A percentile compares a stretch with the other conserved stretches of the same genome.
These are phyloP conservation scores for Exophiala aquamarina DNA, from an alignment of 2,329 filamentous ascomycete species.

Conservation along the genomic window DNA sequence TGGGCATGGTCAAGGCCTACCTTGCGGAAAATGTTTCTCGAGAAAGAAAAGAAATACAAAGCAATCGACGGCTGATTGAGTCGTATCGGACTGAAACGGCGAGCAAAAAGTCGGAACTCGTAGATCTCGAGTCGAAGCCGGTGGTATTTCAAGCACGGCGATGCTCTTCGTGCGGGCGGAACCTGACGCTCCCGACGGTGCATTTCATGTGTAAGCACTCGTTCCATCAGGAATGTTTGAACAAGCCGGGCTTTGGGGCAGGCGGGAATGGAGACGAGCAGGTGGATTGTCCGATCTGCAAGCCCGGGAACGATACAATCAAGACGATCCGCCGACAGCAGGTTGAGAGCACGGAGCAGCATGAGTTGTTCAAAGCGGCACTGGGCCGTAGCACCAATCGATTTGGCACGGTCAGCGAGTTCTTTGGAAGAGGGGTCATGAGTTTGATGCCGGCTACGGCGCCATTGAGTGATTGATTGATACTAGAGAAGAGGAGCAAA, in stretches of 20 bases:
- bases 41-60: constrained; percentile 80
- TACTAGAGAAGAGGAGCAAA: no score
- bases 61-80: constrained; percentile 77
- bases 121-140: constrained; percentile 74
- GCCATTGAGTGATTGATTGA: constrained; percentile 11
- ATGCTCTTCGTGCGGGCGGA: constrained; percentile 76
- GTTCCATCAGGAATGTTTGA: constrained; percentile 90
- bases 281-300: constrained; percentile 83
- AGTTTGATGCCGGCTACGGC: constrained; percentile 29
- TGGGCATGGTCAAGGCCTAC: constrained; percentile 96
- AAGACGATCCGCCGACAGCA: constrained; percentile 83
- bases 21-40: constrained; percentile 83
- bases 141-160: constrained; percentile 87
- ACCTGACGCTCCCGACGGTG: constrained; percentile 82
- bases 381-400: constrained; percentile 68
- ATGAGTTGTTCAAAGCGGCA: constrained; percentile 85
- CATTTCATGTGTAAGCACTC: constrained; percentile 97
- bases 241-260: constrained; percentile 40
- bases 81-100: constrained; percentile 84
- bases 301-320: constrained; percentile 81
- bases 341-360: constrained; percentile 78
- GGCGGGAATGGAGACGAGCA: constrained; percentile 57
- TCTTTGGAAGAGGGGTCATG: constrained; percentile 95
- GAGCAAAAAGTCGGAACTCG: constrained; percentile 74
- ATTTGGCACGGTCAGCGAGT: constrained; percentile 89